Percentiles rank a stretch among this genome's conserved stretches.
phyloP scores from a whole-genome alignment of 345 rosid species.

The Acer campestre region DNA sequence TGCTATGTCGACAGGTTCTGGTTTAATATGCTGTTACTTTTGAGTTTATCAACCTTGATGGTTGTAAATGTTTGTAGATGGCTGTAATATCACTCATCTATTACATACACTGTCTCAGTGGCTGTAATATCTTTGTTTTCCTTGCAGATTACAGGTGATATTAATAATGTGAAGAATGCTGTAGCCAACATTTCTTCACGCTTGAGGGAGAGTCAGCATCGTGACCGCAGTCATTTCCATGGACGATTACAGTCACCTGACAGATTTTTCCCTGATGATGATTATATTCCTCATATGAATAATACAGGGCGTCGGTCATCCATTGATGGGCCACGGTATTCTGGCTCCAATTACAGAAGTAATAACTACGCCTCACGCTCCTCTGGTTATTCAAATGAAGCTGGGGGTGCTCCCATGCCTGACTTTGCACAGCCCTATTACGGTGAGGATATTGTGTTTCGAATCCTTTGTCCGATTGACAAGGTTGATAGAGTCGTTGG shows the following conservation, averaged over 20 bases:
- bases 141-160: conserved; percentile 84
- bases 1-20: background rate
- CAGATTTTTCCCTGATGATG: conserved; percentile 70
- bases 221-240: conserved; percentile 81
- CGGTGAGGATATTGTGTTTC: conserved; percentile 82
- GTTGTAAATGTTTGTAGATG: too few species aligned
- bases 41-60: conserved; percentile 6
- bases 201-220: conserved; percentile 96
- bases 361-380: conserved; percentile 54
- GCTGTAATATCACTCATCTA: background rate
- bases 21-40: background rate
- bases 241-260: conserved; percentile 84
- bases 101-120: background rate
- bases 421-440: conserved; percentile 60
- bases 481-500: conserved; percentile 73
- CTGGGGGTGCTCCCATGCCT: conserved; percentile 47
- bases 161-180: conserved; percentile 79
- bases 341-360: conserved; percentile 52
- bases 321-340: conserved; percentile 57
- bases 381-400: conserved; percentile 51
- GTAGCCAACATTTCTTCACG: conserved; percentile 73
- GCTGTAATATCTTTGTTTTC: conserved; percentile 14
- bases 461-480: conserved; percentile 87
- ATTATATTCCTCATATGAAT: conserved; percentile 60
- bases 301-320: conserved; percentile 57